Evolutionary conservation across 805 yeast genomes (phyloP), one percentile per base, ranked within the genome.

Genomic region (Spathaspora boniae): DNA sequence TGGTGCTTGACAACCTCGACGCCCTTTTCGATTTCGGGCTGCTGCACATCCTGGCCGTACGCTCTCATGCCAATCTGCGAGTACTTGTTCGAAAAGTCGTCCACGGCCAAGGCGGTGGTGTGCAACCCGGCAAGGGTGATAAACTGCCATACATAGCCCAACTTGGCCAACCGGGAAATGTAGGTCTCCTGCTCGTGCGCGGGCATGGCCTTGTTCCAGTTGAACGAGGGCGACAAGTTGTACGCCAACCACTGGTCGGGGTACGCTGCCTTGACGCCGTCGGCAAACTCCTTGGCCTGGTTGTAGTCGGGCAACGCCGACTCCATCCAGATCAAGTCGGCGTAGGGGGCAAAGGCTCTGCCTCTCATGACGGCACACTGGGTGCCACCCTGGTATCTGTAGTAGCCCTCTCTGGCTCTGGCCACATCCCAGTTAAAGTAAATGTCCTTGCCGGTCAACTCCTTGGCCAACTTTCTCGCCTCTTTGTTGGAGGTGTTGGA

Each of bases 271-370:
- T 81, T 77, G 47, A 91, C 94, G 56, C 98, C 97, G 30, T 80
- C 84, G 38, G 98, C 93, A 56, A 91, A 91, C 68, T 87, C 96
- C 65, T 80, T 78, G 46, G 97, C 98, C 70, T 91, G 98, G 42
- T 72, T 75, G 67, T 76, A 89, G 64, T 88, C 96, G 48, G 98
- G 98, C 50, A 86, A 76, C 62, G 89, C 89, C 41, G 95, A 82
- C 73, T 91, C 98, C 97, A 91, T 89, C 98, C 98, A 91, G 51
- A 89, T 81, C 70, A 91, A 73, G 65, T 89, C 98, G 29, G 95
- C 88, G 63, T 82, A 91, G 44, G 96, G 96, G 37, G 96, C 89
- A 60, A 73, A 91, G 20, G 96, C 94, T 56, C 95, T 79, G 44
- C 95, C 97, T 62, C 98, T 82, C 82, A 87, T 91, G 35, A 91